Base-by-base conservation (phyloP, 148 eudicot species). In the Spergularia bocconei region DNA sequence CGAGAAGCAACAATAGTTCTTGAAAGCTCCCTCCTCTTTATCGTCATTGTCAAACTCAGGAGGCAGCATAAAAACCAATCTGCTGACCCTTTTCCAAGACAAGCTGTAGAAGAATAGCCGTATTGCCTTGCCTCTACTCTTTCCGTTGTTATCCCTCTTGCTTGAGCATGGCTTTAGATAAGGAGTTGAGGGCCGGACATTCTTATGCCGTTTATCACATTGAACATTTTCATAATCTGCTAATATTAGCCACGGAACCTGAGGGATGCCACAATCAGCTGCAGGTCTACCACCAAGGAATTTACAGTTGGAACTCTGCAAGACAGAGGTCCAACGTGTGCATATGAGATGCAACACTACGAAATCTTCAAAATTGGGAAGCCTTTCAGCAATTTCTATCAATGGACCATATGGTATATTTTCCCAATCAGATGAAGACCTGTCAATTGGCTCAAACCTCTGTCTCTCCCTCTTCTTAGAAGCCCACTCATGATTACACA, bases 41-140 rank as follows among this genome's bases (percentile, higher is more conserved):
- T 7, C 63, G n/a, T 23, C 17, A 64, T 36, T 47, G 20, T 36
- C 68, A 64, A 64, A 20, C 50, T 64, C 48, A 16, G 19, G 68
- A 36, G 48, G 68, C 48, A 64, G 1, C 48, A 20, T 39, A 13
- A 36, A 36, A 19, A 17, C 48, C 68, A 38, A 14, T 14, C 39
- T 50, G 16, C 4, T 20, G 68, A 64, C 44, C 68, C 68, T 64
- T 64, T 7, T 19, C 15, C 38, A 39, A 64, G 68, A 36, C 50
- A 64, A 64, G 68, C 47, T 38, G 68, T 64, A 64, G 21, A 38
- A 36, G 68, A 64, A 64, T 17, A 64, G 50, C 48, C 50, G 68
- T 11, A 39, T 64, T 7, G 68, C 50, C 50, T 38, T 64, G 68
- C 11, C 68, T 36, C 36, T 29, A 29, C 36, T 29, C 36, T 29